phyloP scores from a whole-genome alignment of 352 stramenopile genomes.

The Phytopythium cucurbitacearum region DNA sequence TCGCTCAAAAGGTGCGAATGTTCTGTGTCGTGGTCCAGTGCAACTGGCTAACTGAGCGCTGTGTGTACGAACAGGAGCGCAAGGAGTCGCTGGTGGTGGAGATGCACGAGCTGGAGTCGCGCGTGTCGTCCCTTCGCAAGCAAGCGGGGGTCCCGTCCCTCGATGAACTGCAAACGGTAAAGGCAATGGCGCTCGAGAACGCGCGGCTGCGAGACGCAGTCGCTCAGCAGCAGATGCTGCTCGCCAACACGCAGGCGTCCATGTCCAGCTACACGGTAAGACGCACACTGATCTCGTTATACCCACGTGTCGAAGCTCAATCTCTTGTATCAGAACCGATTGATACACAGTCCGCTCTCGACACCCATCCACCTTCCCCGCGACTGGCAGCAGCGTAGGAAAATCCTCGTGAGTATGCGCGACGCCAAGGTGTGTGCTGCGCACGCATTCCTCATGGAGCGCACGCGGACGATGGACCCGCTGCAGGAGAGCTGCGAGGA shows the following conservation, averaged over 20 bases:
- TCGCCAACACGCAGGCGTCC: constrained; percentile 21
- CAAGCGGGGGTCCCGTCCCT: constrained; percentile 23
- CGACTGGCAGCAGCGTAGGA: constrained; percentile 17
- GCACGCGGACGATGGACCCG: constrained; percentile 21
- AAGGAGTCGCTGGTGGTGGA: constrained; percentile 32
- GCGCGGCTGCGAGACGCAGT: constrained; percentile 11
- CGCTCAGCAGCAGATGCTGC: constrained; percentile 14
- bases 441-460: constrained; percentile 22
- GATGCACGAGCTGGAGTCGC: constrained; percentile 22
- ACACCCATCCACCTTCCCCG: constrained; percentile 24
- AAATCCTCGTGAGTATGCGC: constrained; percentile 20
- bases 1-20: constrained; percentile 1
- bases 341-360: constrained; percentile 25
- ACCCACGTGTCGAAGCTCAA: neutral
- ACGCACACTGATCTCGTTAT: constrained; percentile 1
- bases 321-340: constrained; percentile 18
- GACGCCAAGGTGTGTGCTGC: constrained; percentile 12
- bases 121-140: constrained; percentile 18
- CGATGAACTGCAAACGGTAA: constrained; percentile 11
- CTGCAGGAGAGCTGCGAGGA: constrained; percentile 25
- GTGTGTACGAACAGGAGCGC: constrained; percentile 2
- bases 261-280: constrained; percentile 22
- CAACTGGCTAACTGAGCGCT: neutral
- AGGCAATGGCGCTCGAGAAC: constrained; percentile 21
- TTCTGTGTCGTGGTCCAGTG: no score